Base-by-base conservation (phyloP, 805 yeast genomes). In the Candida anglica region DNA sequence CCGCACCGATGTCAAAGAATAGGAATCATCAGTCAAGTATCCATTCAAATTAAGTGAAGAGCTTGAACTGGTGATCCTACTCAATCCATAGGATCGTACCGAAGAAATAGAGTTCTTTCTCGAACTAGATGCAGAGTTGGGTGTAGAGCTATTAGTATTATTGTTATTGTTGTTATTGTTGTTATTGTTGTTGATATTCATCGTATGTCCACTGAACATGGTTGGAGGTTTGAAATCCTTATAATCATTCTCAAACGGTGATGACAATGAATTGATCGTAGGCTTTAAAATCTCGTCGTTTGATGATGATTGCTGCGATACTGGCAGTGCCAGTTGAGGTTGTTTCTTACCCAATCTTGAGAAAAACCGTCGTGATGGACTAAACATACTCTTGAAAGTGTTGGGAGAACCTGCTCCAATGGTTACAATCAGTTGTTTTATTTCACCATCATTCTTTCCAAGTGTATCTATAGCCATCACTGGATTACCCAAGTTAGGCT, bases 11-110 rank as follows among this genome's bases (percentile, higher is more conserved):
- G 27, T 8, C 6, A 27, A 14, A 7, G 46, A 30, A n/a, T 20
- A 43, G 2, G 46, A 38, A 21, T 56, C 66, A 34, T 63, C 71
- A 11, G 69, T 63, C 34, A 66, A 52, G 38, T 63, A 66, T 7
- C 68, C 72, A 37, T 66, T 60, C 30, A 66, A 52, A 40, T 66
- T 66, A 21, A 66, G 48, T 19, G 67, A 60, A 16, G 68, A 60
- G 36, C 60, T 59, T 19, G 68, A 60, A 38, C 69, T 61, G 24
- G 69, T 52, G 23, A 66, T 60, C 22, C 61, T 50, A 33, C 53
- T 42, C 8, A 66, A 47, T 5, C 55, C 52, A 28, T 40, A 47
- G 20, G 48, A 45, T n/a, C 41, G 29, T 8, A 44, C 36, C 2
- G 64, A 53, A 6, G 46, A 32, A 13, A 52, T 29, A 15, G 66